Evolutionary conservation across 768 basidiomycete genomes (phyloP).

Genomic region (Postia placenta): DNA sequence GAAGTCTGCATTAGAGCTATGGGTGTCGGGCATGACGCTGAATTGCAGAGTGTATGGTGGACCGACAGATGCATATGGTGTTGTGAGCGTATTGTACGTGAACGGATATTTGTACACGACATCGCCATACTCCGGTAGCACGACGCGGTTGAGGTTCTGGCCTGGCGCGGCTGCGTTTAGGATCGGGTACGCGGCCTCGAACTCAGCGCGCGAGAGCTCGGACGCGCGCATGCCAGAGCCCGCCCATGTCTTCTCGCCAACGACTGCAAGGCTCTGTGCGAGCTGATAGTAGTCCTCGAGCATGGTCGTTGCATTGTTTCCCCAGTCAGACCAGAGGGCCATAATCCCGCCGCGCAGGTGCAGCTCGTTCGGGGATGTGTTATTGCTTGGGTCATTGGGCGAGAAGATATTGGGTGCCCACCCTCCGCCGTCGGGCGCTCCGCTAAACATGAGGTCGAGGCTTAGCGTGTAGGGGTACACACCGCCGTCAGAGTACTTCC

Average conservation of each 20-base stretch:
- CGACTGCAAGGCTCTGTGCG: constrained; percentile 32
- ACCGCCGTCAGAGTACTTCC: constrained; percentile 20
- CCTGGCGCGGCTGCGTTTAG: constrained; percentile 36
- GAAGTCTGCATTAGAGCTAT: constrained; percentile 10
- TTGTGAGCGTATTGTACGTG: constrained; percentile 13
- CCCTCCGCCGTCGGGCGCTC: constrained; percentile 18
- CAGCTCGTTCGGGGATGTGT: constrained; percentile 16
- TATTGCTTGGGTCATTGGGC: constrained; percentile 19
- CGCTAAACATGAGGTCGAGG: constrained; percentile 24
- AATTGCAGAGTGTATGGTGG: constrained; percentile 39
- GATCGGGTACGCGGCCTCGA: constrained; percentile 28
- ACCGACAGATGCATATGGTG: constrained; percentile 32
- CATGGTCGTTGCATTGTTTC: constrained; percentile 38
- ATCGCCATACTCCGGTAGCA: constrained; percentile 22
- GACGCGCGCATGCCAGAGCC: constrained; percentile 31
- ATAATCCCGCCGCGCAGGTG: constrained; percentile 20
- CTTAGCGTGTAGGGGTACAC: constrained; percentile 29
- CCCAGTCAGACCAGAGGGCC: constrained; percentile 35
- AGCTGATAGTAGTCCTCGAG: constrained; percentile 40
- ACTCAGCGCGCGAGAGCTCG: constrained; percentile 29
- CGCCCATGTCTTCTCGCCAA: constrained; percentile 39
- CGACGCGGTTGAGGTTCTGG: constrained; percentile 37
- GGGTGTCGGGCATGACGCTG: constrained; percentile 27
- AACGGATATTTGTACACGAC: constrained; percentile 24
- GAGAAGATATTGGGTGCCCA: constrained; percentile 23